A percentile compares a stretch with the other conserved stretches of the same genome.
These are phyloP conservation scores for Thermothelomyces thermophilus DNA, from an alignment of 2,329 filamentous ascomycete species.

Conservation along the genomic window DNA sequence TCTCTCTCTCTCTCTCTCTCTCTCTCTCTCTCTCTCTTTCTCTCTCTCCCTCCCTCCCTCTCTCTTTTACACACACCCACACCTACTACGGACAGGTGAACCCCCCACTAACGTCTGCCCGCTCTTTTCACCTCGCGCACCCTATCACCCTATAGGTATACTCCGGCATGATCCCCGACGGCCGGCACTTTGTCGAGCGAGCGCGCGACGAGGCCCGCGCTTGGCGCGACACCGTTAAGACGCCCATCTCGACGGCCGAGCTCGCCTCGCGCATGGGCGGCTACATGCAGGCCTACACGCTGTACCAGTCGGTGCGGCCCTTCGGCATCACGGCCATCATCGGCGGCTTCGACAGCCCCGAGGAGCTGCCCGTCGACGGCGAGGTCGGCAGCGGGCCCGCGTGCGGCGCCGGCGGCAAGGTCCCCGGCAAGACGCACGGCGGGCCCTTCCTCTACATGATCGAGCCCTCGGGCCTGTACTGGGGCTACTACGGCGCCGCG, in stretches of 20 bases:
- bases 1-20: not conserved
- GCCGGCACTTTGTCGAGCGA: constrained; percentile 87
- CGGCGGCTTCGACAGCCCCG: constrained; percentile 86
- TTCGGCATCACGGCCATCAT: constrained; percentile 96
- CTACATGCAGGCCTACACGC: constrained; percentile 94
- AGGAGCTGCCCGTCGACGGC: constrained; percentile 78
- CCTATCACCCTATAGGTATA: constrained; percentile 73
- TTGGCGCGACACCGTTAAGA: constrained; percentile 93
- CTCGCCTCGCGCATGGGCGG: constrained; percentile 90
- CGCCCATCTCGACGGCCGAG: constrained; percentile 80
- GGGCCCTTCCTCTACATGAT: constrained; percentile 98
- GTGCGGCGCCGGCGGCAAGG: constrained; percentile 77
- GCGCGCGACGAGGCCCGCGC: constrained; percentile 87
- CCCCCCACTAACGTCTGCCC: not conserved
- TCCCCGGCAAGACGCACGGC: constrained; percentile 65
- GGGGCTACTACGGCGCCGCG: constrained; percentile 97
- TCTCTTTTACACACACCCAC: not conserved
- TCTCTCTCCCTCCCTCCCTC: not conserved
- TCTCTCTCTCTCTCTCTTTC: not conserved
- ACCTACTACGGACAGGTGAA: not conserved
- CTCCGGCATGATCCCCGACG: constrained; percentile 89
- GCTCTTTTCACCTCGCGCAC: not conserved
- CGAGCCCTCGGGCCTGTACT: constrained; percentile 93
- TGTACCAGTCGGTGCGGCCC: constrained; percentile 92
- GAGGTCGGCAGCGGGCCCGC: constrained; percentile 78